phyloP scores from a whole-genome alignment of 106 monocot species.

The Phalaenopsis aphrodite region DNA sequence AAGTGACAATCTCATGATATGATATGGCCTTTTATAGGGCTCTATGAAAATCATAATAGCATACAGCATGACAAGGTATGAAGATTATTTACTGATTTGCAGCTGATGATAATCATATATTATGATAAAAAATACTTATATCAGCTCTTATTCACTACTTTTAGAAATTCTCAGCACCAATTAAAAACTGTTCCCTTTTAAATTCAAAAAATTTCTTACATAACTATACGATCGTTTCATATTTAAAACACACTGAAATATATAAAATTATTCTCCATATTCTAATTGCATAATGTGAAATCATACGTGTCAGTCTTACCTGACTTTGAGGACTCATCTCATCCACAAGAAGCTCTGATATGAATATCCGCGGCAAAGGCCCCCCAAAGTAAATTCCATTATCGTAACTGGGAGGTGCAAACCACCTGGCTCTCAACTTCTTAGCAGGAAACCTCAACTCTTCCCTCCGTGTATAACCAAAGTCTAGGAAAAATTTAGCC shows the following conservation, averaged over 20 bases:
- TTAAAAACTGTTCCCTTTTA: not conserved
- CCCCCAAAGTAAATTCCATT: conserved; percentile 31
- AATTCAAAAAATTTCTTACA: not conserved
- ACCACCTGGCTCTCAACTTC: conserved; percentile 90
- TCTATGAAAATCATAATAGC: not conserved
- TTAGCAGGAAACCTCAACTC: conserved; percentile 89
- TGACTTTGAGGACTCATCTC: conserved; percentile 64
- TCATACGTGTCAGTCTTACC: conserved; percentile 18
- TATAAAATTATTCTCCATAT: not conserved
- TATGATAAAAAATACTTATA: not conserved
- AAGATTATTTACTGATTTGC: not conserved
- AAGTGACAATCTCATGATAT: not conserved
- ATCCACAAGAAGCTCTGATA: conserved; percentile 93
- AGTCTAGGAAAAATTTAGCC: conserved; percentile 77
- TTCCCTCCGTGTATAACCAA: conserved; percentile 70
- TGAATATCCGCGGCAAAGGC: conserved; percentile 89
- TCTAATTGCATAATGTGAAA: not conserved
- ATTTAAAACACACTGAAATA: not conserved
- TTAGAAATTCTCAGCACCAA: not conserved
- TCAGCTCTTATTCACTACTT: not conserved
- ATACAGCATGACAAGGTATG: not conserved
- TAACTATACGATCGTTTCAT: not conserved
- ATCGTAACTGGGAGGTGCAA: conserved; percentile 57
- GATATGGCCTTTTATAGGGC: not conserved
- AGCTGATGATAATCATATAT: not conserved